Base-by-base conservation (phyloP, 257 asterid species). In the Ajuga chamaepitys region DNA sequence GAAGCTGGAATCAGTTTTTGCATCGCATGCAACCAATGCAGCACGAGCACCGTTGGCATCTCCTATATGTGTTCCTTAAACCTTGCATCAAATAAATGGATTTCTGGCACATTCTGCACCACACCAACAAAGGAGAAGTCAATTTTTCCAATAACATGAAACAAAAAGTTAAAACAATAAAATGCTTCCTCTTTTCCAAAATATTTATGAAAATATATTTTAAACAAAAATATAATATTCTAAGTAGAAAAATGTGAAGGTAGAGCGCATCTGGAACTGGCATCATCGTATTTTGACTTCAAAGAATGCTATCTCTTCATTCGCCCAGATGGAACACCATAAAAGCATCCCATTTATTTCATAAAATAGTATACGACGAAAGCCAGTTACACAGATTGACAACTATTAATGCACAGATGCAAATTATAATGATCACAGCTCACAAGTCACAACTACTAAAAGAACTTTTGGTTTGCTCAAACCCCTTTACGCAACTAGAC, bases 21-120 rank as follows among this genome's bases (percentile, higher is more conserved):
- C 50, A 57, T 74, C 77, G 50, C 73, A 79, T 42, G 55, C 76
- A 75, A 70, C 72, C 77, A 85, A 72, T 41, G 93, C 94, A 54
- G 83, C 79, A 62, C 80, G 86, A 11, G 95, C 97, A 74, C 91
- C 91, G 66, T 68, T 28, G 11, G 62, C 62, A 62, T 92, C 94
- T 72, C 95, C 95, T 34, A 84, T n/a, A n/a, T 78, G 79, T 61
- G 88, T 82, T 92, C 98, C 95, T 80, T 87, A 73, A 77, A 87
- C 77, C 89, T 85, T 51, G 96, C 90, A 77, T 64, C 80, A 73
- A 89, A 92, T 62, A 83, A 72, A 85, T 87, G 95, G 71, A 92
- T 84, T 70, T 84, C 95, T 14, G 89, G 88, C 57, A 74, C 85
- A 74, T 74, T 76, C 98, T 92, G 91, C 66, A 58, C 62, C 53